These are phyloP conservation scores for Fusarium sp. DNA, from an alignment of 2,329 filamentous ascomycete species.

Conservation along the genomic window DNA sequence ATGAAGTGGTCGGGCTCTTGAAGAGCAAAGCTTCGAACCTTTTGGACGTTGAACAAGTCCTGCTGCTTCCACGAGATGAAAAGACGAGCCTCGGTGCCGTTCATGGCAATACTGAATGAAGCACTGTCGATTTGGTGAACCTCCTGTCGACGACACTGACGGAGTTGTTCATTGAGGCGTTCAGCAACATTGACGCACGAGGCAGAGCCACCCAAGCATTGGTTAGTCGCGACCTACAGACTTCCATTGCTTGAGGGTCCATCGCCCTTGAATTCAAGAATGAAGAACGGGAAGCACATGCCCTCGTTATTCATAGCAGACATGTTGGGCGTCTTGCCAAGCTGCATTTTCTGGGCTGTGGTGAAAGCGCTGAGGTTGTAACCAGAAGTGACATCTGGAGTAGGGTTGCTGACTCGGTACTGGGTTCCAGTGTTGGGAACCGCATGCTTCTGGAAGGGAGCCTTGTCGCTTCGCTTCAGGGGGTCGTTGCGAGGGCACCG, in stretches of 20 bases:
- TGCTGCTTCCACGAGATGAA: slow-evolving; percentile 50
- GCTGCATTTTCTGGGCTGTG: neutral
- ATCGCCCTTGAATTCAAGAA: slow-evolving; percentile 40
- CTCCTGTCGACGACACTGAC: slow-evolving; percentile 29
- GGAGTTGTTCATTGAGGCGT: slow-evolving; percentile 42
- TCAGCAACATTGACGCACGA: slow-evolving; percentile 50
- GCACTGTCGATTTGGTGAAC: slow-evolving; percentile 43
- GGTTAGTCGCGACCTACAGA: slow-evolving; percentile 51
- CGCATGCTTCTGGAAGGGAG: neutral
- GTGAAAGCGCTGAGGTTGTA: slow-evolving; percentile 6
- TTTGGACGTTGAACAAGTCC: slow-evolving; percentile 43
- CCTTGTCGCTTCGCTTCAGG: neutral
- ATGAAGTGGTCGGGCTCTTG: slow-evolving; percentile 44
- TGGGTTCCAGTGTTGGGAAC: slow-evolving; percentile 9
- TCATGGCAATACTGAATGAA: neutral
- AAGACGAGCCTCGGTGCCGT: slow-evolving; percentile 47
- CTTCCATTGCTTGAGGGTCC: slow-evolving; percentile 35
- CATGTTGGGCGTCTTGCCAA: neutral
- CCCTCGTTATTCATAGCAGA: neutral
- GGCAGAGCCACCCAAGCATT: slow-evolving; percentile 49
- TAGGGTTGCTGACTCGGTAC: slow-evolving; percentile 17
- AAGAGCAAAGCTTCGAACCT: slow-evolving; percentile 46
- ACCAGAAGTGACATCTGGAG: slow-evolving; percentile 21
- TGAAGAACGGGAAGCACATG: slow-evolving; percentile 23
- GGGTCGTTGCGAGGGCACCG: neutral